Evolutionary conservation across 2,329 filamentous ascomycete species (phyloP), one percentile per base, ranked within the genome.

Genomic region (Pseudogymnoascus sp.): DNA sequence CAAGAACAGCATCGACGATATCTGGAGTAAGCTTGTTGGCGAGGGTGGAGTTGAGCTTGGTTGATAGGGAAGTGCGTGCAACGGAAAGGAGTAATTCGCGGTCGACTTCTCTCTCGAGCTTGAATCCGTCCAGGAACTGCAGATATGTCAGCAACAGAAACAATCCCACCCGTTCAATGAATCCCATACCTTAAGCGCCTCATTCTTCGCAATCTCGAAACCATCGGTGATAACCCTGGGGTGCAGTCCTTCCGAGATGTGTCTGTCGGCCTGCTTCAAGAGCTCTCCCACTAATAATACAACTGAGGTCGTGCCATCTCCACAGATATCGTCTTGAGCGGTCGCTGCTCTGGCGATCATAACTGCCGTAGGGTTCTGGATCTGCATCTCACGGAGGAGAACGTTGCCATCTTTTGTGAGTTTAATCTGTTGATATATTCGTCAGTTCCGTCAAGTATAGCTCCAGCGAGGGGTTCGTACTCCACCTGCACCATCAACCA

Each of bases 321-420:
- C 95, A 71, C 92, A 96, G 72, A 99, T 99, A 73, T 99, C 95
- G 77, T 99, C 95, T 77, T 99, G 93, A 70, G 95, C 95, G 39
- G 95, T 99, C 65, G 95, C 95, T 73, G 93, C 92, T 75, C 86
- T 80, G 64, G 85, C 86, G 76, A 89, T 89, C 85, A 89, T 89
- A 67, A 95, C 95, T 69, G 95, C 95, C 37, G 95, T 99, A 28
- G 95, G 95, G 78, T 98, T 98, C 80, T 97, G 93, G 76, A 98
- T 98, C 86, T 98, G 93, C 86, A 89, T 89, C 77, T 89, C 86
- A 72, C 86, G 81, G 68, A 89, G 78, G 25, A 89, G 81, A 66
- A 98, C 93, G 74, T 96, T 97, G 75, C 95, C 95, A 79, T 99
- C 95, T 79, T 99, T 99, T 72, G 95, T 99, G 76, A 99, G 85